A percentile compares a stretch with the other conserved stretches of the same genome.
Evolutionary conservation across 768 basidiomycete genomes (phyloP).

Genomic region (Hirschioporus abietinus): DNA sequence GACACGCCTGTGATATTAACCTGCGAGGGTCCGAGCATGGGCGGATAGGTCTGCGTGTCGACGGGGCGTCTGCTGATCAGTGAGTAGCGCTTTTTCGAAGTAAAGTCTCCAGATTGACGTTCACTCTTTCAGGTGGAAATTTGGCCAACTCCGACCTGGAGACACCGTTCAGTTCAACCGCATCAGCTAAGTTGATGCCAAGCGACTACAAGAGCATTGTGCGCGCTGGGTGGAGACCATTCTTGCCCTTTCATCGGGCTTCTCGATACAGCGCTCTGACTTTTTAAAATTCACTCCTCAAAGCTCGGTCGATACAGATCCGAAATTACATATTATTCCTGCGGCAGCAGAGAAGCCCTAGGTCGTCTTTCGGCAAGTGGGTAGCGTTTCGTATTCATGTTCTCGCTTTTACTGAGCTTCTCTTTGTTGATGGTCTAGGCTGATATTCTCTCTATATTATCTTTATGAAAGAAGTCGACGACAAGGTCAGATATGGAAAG

Average conservation of each 20-base stretch:
- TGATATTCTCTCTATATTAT: constrained; percentile 58
- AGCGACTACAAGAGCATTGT: constrained; percentile 19
- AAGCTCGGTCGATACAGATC: too few relatives aligned
- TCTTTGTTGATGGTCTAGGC: constrained; percentile 39
- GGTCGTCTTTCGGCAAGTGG: constrained; percentile 53
- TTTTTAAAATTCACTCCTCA: too few relatives aligned
- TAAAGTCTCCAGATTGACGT: too few relatives aligned
- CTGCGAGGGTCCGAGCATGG: constrained; percentile 59
- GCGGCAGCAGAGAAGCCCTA: too few relatives aligned
- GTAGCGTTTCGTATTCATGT: constrained; percentile 4
- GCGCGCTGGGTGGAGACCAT: constrained; percentile 27
- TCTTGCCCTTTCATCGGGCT: constrained; percentile 11
- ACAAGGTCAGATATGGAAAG: too few relatives aligned
- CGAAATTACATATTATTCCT: too few relatives aligned
- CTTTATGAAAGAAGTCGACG: too few relatives aligned
- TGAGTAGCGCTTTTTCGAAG: constrained; percentile 22
- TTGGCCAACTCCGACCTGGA: constrained; percentile 70
- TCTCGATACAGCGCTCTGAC: constrained; percentile 10
- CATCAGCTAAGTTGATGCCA: constrained; percentile 38
- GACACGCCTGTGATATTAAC: constrained; percentile 67
- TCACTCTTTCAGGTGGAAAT: constrained; percentile 57
- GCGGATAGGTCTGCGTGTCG: constrained; percentile 56
- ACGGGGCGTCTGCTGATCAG: constrained; percentile 46
- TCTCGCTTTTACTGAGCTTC: neutral
- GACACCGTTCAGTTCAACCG: constrained; percentile 49